phyloP scores from a whole-genome alignment of 345 rosid species.

The Anacardium occidentale region DNA sequence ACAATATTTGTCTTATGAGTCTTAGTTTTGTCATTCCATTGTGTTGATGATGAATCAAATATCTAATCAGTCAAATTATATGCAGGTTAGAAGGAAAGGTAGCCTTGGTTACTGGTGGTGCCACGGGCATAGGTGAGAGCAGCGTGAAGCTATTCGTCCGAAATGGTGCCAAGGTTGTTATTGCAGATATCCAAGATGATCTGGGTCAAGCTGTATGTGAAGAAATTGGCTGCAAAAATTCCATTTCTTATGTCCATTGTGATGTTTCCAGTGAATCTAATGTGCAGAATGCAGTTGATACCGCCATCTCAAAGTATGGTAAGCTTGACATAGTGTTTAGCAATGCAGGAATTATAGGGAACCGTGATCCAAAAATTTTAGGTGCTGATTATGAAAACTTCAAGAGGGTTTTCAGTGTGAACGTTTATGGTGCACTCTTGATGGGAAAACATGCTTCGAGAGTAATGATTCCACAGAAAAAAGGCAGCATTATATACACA shows the following conservation, averaged over 20 bases:
- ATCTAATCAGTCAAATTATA: background rate
- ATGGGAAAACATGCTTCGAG: constrained; percentile 32
- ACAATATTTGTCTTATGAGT: background rate
- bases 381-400: constrained; percentile 1
- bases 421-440: constrained; percentile 22
- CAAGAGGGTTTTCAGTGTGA: constrained; percentile 22
- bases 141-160: constrained; percentile 22
- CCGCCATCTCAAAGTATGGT: constrained; percentile 23
- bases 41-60: too few species aligned
- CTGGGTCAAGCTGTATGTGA: constrained; percentile 31
- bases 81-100: constrained; percentile 37
- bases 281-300: constrained; percentile 25
- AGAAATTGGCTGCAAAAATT: constrained; percentile 8
- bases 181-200: constrained; percentile 35
- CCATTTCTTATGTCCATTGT: constrained; percentile 28
- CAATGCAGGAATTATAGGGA: constrained; percentile 26
- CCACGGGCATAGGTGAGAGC: constrained; percentile 30
- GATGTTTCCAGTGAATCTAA: constrained; percentile 24
- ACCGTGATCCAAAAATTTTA: background rate
- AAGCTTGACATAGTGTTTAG: constrained; percentile 36
- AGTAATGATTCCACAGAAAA: constrained; percentile 25
- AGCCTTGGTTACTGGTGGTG: constrained; percentile 33
- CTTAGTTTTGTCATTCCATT: background rate
- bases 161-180: constrained; percentile 34
- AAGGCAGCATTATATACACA: constrained; percentile 28